Evolutionary conservation across 1,284 basidiomycete species (phyloP).

Genomic region (Taiwanofungus camphoratus): DNA sequence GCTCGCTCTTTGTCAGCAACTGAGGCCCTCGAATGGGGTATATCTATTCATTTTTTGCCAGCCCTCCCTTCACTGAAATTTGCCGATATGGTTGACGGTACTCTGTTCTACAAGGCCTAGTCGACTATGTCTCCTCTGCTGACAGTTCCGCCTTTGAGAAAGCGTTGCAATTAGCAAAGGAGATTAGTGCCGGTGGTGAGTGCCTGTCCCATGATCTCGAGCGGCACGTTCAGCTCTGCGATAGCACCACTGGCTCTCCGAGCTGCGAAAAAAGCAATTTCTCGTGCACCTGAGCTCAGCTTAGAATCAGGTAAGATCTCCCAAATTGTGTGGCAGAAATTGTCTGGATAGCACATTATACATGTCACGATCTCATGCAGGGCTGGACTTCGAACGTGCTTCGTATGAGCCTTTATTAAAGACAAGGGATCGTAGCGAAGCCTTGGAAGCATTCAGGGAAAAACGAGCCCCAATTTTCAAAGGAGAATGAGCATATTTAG

Average conservation of each 20-base stretch:
- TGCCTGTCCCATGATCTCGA: background rate
- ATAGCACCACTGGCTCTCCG: conserved; percentile 83
- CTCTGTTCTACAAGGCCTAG: conserved; percentile 47
- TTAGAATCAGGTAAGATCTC: conserved; percentile 59
- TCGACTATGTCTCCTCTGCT: conserved; percentile 69
- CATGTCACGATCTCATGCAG: conserved; percentile 30
- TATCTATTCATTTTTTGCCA: conserved; percentile 13
- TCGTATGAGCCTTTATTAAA: conserved; percentile 83
- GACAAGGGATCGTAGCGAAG: conserved; percentile 79
- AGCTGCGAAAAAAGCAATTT: conserved; percentile 87
- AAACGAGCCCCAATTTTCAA: conserved; percentile 81
- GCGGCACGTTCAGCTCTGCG: conserved; percentile 1
- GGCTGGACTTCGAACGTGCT: conserved; percentile 84
- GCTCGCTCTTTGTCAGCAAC: conserved; percentile 57
- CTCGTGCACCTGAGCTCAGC: conserved; percentile 71
- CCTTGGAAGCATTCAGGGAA: conserved; percentile 84
- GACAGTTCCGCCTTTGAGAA: conserved; percentile 58
- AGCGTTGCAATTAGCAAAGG: conserved; percentile 57
- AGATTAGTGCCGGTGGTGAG: conserved; percentile 69
- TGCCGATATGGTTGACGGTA: no score
- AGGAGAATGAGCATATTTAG: conserved; percentile 56
- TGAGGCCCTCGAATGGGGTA: conserved; percentile 78
- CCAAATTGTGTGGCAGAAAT: no score
- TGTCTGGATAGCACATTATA: background rate
- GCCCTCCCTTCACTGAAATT: background rate